Percentiles rank a stretch among this genome's conserved stretches.
phyloP scores from a whole-genome alignment of 2,329 filamentous ascomycete genomes.

The Fonsecaea erecta region DNA sequence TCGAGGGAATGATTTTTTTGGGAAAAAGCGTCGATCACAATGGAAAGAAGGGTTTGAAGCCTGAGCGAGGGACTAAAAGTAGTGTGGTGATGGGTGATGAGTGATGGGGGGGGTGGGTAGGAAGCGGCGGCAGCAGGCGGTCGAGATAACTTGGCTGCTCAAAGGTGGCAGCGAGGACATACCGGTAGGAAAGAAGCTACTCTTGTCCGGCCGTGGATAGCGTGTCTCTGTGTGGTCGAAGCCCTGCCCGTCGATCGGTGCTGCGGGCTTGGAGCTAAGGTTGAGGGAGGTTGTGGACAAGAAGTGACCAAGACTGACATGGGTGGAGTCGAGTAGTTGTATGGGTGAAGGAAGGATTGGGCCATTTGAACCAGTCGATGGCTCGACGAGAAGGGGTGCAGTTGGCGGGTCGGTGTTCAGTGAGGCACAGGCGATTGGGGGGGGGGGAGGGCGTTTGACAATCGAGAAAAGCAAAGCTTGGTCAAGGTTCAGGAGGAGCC shows the following conservation, averaged over 20 bases:
- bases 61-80: constrained; percentile 2
- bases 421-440: neutral
- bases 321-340: constrained; percentile 3
- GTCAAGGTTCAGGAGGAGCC: constrained; percentile 1
- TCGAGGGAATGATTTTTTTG: constrained; percentile 5
- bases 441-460: neutral
- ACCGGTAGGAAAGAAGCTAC: constrained; percentile 2
- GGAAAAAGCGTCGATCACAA: constrained; percentile 13
- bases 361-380: neutral
- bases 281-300: neutral
- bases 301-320: constrained; percentile 3
- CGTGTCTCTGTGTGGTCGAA: neutral
- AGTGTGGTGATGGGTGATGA: neutral
- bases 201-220: constrained; percentile 2
- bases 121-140: constrained; percentile 1
- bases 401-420: constrained; percentile 2
- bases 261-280: neutral
- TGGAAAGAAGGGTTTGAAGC: constrained; percentile 1
- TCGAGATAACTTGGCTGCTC: constrained; percentile 1
- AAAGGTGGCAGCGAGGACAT: neutral
- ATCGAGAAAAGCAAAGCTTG: neutral
- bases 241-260: constrained; percentile 1
- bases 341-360: neutral
- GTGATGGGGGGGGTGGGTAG: neutral
- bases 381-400: neutral